Evolutionary conservation across 148 eudicot genomes (phyloP), one percentile per base, ranked within the genome.

Genomic region (Pharnaceum exiguum): DNA sequence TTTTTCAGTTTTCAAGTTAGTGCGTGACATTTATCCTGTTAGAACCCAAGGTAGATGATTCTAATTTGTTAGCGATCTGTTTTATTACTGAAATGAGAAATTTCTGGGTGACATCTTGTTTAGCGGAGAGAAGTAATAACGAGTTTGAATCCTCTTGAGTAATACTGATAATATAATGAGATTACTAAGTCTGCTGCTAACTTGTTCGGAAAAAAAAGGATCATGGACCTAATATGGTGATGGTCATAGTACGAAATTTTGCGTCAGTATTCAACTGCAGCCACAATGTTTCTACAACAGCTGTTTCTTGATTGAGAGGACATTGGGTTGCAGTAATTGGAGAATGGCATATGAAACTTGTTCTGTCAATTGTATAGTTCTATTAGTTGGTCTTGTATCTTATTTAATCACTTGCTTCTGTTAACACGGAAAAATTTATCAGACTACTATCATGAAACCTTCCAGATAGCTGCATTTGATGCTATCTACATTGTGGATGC

Each of bases 401-500:
- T 33, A 12, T 61, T 18, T 17, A 3, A n/a, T 22, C 15, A 27
- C 18, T 19, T 32, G 18, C 31, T 29, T 28, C 23, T 36, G 57
- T 40, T 39, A 22, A 23, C 16, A 35, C n/a, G 27, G 43, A 30
- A n/a, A 39, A 30, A 29, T 37, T 28, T 49, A 49, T 39, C 13
- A 26, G n/a, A 37, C 17, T 9, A 6, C 46, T 52, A 18, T 43
- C 53, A 33, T 46, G 10, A 21, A 44, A 26, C 37, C 17, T 44
- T 68, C 36, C 71, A 68, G 71, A 59, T 59, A 51, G 65, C 71
- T 5, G 54, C 60, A 7, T 24, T 52, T 8, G 55, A 59, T 37
- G 65, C 65, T 19, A 32, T 59, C 31, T 60, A 60, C 45, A 59
- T 68, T 17, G 71, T 68, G 59, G 71, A 68, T 60, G 66, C 46